These are phyloP conservation scores for Pichia occidentalis DNA, from an alignment of 805 yeast species.

Conservation along the genomic window DNA sequence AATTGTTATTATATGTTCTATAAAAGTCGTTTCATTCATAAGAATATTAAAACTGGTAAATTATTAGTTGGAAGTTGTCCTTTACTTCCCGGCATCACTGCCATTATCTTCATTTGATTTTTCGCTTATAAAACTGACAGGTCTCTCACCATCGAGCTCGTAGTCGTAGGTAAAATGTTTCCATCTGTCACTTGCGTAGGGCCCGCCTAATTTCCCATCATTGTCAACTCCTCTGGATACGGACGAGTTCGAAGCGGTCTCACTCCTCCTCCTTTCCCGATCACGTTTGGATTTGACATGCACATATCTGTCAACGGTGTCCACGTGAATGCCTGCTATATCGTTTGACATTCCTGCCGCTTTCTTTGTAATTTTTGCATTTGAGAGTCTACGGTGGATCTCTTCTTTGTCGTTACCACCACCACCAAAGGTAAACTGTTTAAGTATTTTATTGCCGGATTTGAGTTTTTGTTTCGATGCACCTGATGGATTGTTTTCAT, in stretches of 20 bases:
- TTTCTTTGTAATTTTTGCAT: constrained; percentile 34
- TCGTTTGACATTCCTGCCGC: constrained; percentile 40
- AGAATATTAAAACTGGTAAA: too few relatives aligned
- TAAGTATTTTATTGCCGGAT: constrained; percentile 16
- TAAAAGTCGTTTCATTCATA: too few relatives aligned
- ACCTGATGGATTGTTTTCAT: neutral
- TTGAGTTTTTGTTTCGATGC: neutral
- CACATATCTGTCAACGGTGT: constrained; percentile 10
- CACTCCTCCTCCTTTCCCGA: neutral
- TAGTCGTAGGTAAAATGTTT: constrained; percentile 16
- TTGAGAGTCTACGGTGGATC: constrained; percentile 28
- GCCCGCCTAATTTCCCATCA: constrained; percentile 9
- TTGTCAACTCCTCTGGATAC: neutral
- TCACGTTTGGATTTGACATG: constrained; percentile 3
- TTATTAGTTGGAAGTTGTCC: too few relatives aligned
- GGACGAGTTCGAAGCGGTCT: constrained; percentile 1
- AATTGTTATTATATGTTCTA: too few relatives aligned
- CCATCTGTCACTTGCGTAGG: constrained; percentile 14
- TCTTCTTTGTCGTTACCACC: constrained; percentile 28
- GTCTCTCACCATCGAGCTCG: constrained; percentile 16
- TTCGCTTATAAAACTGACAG: constrained; percentile 16
- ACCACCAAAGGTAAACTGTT: constrained; percentile 28
- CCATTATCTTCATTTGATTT: neutral
- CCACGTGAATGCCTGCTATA: constrained; percentile 37
- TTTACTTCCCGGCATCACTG: neutral